phyloP scores from a whole-genome alignment of 345 rosid species.

The Hibiscus syriacus region DNA sequence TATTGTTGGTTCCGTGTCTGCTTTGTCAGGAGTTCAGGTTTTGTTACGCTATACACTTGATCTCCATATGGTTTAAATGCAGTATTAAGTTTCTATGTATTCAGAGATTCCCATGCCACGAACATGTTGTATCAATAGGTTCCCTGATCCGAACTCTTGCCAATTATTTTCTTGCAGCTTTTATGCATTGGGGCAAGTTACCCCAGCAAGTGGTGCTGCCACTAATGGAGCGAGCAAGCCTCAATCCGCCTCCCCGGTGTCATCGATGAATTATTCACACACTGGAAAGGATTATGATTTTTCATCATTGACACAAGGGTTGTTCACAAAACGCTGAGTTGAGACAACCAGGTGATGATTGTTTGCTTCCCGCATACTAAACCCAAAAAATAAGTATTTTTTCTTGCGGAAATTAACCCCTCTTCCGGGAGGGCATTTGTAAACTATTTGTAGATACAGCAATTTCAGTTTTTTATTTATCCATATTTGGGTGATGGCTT shows the following conservation, averaged over 20 bases:
- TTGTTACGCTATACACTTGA: too few species aligned
- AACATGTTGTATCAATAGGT: not conserved
- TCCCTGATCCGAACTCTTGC: not conserved
- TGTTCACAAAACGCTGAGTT: slow-evolving; percentile 72
- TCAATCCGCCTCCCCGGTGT: slow-evolving; percentile 41
- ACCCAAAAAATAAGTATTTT: slow-evolving; percentile 16
- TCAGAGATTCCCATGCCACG: not conserved
- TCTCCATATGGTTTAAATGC: too few species aligned
- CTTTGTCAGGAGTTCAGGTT: not conserved
- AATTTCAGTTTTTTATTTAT: slow-evolving; percentile 10
- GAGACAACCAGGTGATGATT: slow-evolving; percentile 11
- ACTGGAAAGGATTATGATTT: slow-evolving; percentile 76
- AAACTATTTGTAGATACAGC: slow-evolving; percentile 40
- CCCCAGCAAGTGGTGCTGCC: slow-evolving; percentile 41
- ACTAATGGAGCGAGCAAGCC: slow-evolving; percentile 35
- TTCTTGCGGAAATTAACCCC: slow-evolving; percentile 21
- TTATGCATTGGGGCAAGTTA: slow-evolving; percentile 40
- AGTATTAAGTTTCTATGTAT: not conserved
- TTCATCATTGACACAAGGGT: slow-evolving; percentile 80
- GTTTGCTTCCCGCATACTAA: slow-evolving; percentile 10
- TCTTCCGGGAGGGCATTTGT: slow-evolving; percentile 19
- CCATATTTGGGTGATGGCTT: slow-evolving; percentile 24
- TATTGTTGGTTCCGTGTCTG: not conserved
- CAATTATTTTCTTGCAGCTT: slow-evolving; percentile 32
- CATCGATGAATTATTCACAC: slow-evolving; percentile 39